These are phyloP conservation scores for Tulasnella sp. DNA, from an alignment of 768 basidiomycete species.

Conservation along the genomic window DNA sequence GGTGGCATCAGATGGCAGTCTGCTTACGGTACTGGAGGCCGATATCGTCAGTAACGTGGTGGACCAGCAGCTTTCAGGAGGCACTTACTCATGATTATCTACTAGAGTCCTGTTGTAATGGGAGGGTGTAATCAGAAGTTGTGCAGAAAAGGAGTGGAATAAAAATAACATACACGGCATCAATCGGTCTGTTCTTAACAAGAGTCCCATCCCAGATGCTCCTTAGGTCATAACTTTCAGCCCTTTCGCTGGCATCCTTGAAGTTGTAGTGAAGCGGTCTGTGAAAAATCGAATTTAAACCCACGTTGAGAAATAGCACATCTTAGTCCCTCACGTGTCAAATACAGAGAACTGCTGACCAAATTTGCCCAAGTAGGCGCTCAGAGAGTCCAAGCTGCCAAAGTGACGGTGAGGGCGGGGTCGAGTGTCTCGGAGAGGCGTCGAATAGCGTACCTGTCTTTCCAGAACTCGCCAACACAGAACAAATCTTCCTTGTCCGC, in stretches of 20 bases:
- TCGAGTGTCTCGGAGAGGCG: not conserved
- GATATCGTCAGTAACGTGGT: not conserved
- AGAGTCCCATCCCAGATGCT: slow-evolving; percentile 42
- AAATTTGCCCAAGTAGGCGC: slow-evolving; percentile 4
- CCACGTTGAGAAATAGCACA: not conserved
- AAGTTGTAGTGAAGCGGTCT: slow-evolving; percentile 39
- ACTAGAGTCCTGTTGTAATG: slow-evolving; percentile 27
- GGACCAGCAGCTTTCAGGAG: not conserved
- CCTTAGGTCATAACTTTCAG: slow-evolving; percentile 37
- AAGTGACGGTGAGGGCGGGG: not conserved
- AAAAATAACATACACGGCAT: slow-evolving; percentile 35
- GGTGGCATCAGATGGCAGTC: not conserved
- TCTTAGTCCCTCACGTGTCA: slow-evolving; percentile 32
- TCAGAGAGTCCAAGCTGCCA: slow-evolving; percentile 8
- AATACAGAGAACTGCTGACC: slow-evolving; percentile 40
- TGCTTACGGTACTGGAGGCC: slow-evolving; percentile 16
- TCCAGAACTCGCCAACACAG: slow-evolving; percentile 48
- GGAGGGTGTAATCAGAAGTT: not conserved
- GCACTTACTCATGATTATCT: slow-evolving; percentile 30
- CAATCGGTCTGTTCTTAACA: slow-evolving; percentile 38
- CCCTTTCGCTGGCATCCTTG: slow-evolving; percentile 40
- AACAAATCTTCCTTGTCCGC: slow-evolving; percentile 40
- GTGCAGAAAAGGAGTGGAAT: not conserved
- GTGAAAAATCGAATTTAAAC: not conserved
- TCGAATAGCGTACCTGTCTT: slow-evolving; percentile 32